Percentiles rank a stretch among this genome's conserved stretches.
These are phyloP conservation scores for Edaphochlamys debaryana DNA, from an alignment of 139 green algal genomes.

Conservation along the genomic window DNA sequence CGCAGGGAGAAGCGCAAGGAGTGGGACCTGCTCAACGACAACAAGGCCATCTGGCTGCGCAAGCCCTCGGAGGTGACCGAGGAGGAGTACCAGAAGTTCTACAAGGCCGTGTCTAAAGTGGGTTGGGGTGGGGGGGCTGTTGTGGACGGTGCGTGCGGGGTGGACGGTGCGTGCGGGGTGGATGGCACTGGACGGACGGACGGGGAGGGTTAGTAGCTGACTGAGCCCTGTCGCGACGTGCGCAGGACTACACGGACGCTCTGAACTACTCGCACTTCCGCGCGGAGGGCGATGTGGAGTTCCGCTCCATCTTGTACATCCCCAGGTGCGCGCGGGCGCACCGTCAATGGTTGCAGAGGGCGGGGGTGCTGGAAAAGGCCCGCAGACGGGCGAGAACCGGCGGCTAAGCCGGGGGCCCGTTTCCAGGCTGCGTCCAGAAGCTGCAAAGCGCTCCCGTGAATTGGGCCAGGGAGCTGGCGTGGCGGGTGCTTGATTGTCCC, in stretches of 20 bases:
- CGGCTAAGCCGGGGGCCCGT: no score
- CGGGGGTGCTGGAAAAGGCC: no score
- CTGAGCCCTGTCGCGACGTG: no score
- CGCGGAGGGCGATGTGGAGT: slow-evolving; percentile 99
- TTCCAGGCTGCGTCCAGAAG: no score
- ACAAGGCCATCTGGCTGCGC: slow-evolving; percentile 97
- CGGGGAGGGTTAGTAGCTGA: no score
- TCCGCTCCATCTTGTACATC: slow-evolving; percentile 95
- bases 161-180: not conserved
- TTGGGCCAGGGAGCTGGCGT: no score
- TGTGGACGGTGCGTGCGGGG: not conserved
- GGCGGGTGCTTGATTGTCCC: no score
- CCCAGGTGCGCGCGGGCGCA: slow-evolving; percentile 76
- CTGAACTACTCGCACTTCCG: slow-evolving; percentile 95
- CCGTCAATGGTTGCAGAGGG: no score
- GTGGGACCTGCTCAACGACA: slow-evolving; percentile 97
- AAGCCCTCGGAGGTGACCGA: slow-evolving; percentile 84
- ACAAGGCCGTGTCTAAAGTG: slow-evolving; percentile 92
- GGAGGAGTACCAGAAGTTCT: slow-evolving; percentile 98
- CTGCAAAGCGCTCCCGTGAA: no score
- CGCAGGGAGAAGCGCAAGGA: slow-evolving; percentile 85
- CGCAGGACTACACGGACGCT: slow-evolving; percentile 69
- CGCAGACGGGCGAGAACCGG: no score
- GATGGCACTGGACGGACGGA: no score
- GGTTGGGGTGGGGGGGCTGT: not conserved